These are phyloP conservation scores for Dichotomocladium elegans DNA, from an alignment of 371 early-diverging fungal species.

Conservation along the genomic window DNA sequence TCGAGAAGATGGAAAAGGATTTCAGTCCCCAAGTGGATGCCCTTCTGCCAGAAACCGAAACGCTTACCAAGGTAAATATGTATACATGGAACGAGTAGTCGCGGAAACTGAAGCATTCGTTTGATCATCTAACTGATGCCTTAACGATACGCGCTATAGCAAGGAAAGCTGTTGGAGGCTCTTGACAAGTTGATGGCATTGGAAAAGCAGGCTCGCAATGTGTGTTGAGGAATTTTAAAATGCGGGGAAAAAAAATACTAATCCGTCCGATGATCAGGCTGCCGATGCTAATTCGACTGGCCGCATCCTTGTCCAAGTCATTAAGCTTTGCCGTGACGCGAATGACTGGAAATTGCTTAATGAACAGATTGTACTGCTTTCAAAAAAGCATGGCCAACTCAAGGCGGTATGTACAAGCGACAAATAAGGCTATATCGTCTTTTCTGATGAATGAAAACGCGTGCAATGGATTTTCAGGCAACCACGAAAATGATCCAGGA, in stretches of 20 bases:
- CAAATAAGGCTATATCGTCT: too few species aligned
- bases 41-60: slow-evolving; percentile 76
- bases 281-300: slow-evolving; percentile 87
- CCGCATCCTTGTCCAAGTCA: slow-evolving; percentile 77
- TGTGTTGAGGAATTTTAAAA: slow-evolving; percentile 26
- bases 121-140: too few species aligned
- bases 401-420: slow-evolving; percentile 84
- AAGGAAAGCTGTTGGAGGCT: slow-evolving; percentile 72
- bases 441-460: too few species aligned
- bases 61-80: slow-evolving; percentile 62
- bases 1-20: slow-evolving; percentile 92
- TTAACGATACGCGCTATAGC: too few species aligned
- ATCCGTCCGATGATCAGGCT: slow-evolving; percentile 42
- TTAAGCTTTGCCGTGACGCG: slow-evolving; percentile 70
- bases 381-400: slow-evolving; percentile 95
- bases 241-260: not conserved
- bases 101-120: too few species aligned
- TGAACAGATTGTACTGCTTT: slow-evolving; percentile 83
- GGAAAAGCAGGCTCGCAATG: slow-evolving; percentile 90
- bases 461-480: slow-evolving; percentile 70
- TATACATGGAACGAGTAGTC: too few species aligned
- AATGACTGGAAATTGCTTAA: slow-evolving; percentile 86
- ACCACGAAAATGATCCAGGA: slow-evolving; percentile 94
- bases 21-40: slow-evolving; percentile 78
- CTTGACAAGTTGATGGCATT: slow-evolving; percentile 74